Conservation (phyloP, 495 filamentous ascomycete species). For the Cairneyella variabilis region DNA sequence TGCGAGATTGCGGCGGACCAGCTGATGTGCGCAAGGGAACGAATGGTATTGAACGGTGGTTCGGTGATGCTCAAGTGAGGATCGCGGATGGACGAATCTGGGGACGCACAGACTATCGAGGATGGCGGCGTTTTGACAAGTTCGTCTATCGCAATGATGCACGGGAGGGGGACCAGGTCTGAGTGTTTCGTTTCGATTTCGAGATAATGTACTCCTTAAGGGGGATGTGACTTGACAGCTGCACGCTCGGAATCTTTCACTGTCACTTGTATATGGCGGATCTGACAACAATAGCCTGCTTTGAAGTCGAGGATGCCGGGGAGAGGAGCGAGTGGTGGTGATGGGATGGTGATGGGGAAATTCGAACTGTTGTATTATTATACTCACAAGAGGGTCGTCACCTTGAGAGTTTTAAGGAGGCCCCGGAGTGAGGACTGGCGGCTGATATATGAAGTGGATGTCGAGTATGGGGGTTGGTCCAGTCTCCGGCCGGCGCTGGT, state of each 20-base stretch:
- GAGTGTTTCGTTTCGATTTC: constrained; percentile 24
- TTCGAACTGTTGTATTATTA: no score
- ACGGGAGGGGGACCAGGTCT: constrained; percentile 3
- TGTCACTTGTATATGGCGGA: not conserved
- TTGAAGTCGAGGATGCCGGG: not conserved
- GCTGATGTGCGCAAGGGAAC: not conserved
- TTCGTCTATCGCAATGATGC: not conserved
- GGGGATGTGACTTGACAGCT: constrained; percentile 8
- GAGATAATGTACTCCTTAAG: constrained; percentile 22
- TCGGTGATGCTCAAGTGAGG: not conserved
- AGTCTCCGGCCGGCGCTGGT: not conserved
- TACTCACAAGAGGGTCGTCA: not conserved
- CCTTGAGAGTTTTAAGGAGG: not conserved
- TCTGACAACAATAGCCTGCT: not conserved
- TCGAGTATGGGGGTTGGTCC: not conserved
- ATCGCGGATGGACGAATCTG: not conserved
- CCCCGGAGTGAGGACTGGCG: not conserved
- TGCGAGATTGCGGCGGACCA: not conserved
- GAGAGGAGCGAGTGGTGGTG: not conserved
- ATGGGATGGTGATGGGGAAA: not conserved
- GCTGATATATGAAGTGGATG: not conserved
- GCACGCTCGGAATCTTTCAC: not conserved
- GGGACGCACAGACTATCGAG: constrained; percentile 13
- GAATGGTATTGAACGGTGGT: not conserved
- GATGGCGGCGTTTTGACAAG: not conserved